Percentiles rank a stretch among this genome's conserved stretches.
These are phyloP conservation scores for Peronospora tabacina DNA, from an alignment of 352 stramenopile species.

Conservation along the genomic window DNA sequence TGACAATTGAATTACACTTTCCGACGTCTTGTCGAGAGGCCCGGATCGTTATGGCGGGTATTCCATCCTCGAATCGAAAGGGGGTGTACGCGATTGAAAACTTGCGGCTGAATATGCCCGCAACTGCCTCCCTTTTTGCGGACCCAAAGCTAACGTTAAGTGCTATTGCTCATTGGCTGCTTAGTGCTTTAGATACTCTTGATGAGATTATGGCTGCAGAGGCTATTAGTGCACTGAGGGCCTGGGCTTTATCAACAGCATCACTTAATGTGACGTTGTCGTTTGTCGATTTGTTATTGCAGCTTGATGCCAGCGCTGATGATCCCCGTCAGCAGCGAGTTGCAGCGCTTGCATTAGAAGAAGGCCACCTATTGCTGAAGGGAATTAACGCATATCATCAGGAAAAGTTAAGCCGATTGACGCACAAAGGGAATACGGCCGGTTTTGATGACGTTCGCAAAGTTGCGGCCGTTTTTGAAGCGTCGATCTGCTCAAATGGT, in stretches of 20 bases:
- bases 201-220: constrained; percentile 56
- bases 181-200: constrained; percentile 34
- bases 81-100: constrained; percentile 62
- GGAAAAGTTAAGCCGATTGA: constrained; percentile 33
- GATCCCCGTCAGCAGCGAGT: constrained; percentile 10
- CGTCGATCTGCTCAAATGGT: constrained; percentile 65
- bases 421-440: constrained; percentile 35
- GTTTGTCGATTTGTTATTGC: constrained; percentile 65
- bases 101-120: constrained; percentile 51
- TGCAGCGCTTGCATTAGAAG: constrained; percentile 35
- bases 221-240: constrained; percentile 50
- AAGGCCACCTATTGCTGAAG: constrained; percentile 36
- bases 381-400: constrained; percentile 41
- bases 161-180: constrained; percentile 58
- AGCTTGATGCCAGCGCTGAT: constrained; percentile 12
- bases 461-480: constrained; percentile 70
- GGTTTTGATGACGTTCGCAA: constrained; percentile 54
- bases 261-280: constrained; percentile 61
- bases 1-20: constrained; percentile 37
- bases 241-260: constrained; percentile 72
- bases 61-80: constrained; percentile 55
- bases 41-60: constrained; percentile 58
- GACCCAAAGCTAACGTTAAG: constrained; percentile 50
- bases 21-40: constrained; percentile 37
- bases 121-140: constrained; percentile 47